These are phyloP conservation scores for Glonium stellatum DNA, from an alignment of 495 filamentous ascomycete genomes.

Conservation along the genomic window DNA sequence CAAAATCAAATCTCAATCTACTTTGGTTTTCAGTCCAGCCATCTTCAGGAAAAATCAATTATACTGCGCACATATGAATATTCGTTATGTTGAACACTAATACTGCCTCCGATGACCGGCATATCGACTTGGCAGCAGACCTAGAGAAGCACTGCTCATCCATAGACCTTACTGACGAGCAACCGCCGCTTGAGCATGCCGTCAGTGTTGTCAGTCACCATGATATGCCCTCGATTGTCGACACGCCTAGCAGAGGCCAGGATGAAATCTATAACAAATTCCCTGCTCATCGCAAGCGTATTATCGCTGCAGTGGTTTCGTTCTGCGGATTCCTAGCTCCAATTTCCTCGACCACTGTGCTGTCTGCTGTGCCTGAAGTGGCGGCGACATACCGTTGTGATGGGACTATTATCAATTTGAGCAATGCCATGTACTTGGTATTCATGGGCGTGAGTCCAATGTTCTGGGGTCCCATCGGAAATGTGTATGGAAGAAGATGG, in stretches of 20 bases:
- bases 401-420: constrained; percentile 59
- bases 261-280: constrained; percentile 50
- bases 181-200: constrained; percentile 18
- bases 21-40: too few relatives aligned
- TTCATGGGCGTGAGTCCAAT: constrained; percentile 63
- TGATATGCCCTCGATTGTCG: constrained; percentile 19
- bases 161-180: constrained; percentile 12
- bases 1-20: too few relatives aligned
- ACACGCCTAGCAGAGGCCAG: constrained; percentile 15
- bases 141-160: constrained; percentile 18
- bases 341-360: constrained; percentile 59
- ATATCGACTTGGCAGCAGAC: too few relatives aligned
- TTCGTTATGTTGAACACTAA: too few relatives aligned
- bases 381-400: constrained; percentile 54
- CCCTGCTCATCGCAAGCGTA: constrained; percentile 47
- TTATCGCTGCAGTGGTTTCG: constrained; percentile 57
- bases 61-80: too few relatives aligned
- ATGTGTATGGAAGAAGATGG: constrained; percentile 57
- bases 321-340: constrained; percentile 64
- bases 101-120: too few relatives aligned
- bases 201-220: constrained; percentile 20
- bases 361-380: constrained; percentile 64
- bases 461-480: constrained; percentile 61
- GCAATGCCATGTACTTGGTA: constrained; percentile 62
- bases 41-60: too few relatives aligned